These are phyloP conservation scores for Odonthalia washingtoniensis DNA, from an alignment of 31 red algal genomes.

Conservation along the genomic window DNA sequence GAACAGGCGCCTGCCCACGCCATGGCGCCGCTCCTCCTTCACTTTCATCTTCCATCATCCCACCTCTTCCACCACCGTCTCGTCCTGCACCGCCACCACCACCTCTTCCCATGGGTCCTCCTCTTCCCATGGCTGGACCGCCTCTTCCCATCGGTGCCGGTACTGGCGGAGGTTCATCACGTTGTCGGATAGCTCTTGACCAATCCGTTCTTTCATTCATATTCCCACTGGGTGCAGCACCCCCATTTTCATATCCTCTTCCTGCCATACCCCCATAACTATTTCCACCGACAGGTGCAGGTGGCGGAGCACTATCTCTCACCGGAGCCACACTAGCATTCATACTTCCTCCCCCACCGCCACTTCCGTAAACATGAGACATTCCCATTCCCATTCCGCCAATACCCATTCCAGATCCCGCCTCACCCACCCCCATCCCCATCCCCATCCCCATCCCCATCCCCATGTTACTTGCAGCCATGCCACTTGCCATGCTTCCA, in stretches of 20 bases:
- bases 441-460: no score
- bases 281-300: constrained; percentile 9
- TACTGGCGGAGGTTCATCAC: constrained; percentile 68
- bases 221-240: not conserved
- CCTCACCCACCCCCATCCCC: no score
- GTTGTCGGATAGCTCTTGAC: constrained; percentile 56
- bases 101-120: constrained; percentile 21
- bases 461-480: no score
- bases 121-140: constrained; percentile 6
- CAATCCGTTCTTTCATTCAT: constrained; percentile 38
- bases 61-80: not conserved
- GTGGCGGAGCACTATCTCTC: constrained; percentile 37
- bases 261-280: not conserved
- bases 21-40: constrained; percentile 42
- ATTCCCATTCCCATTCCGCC: no score
- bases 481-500: no score
- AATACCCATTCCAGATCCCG: no score
- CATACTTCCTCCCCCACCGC: no score
- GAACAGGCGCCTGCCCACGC: constrained; percentile 61
- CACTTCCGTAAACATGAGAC: no score
- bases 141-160: not conserved
- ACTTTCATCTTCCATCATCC: constrained; percentile 6
- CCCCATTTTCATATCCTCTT: not conserved
- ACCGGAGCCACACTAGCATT: constrained; percentile 12
- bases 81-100: not conserved